Percentiles rank a stretch among this genome's conserved stretches.
phyloP scores from a whole-genome alignment of 129 eudicot species.

The Solidago caesia region DNA sequence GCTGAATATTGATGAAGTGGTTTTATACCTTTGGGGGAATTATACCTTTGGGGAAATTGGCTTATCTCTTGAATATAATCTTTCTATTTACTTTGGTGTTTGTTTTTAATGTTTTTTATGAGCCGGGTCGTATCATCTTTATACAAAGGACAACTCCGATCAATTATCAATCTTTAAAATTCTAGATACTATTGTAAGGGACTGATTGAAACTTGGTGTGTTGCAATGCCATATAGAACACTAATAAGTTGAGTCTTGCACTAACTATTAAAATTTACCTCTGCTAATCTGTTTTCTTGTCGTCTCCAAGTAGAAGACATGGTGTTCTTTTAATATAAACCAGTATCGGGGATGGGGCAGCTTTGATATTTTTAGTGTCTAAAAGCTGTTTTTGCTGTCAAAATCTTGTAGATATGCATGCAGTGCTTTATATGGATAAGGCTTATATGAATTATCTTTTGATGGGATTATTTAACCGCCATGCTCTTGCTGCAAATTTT shows the following conservation, averaged over 20 bases:
- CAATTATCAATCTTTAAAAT: background rate
- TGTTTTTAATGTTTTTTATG: background rate
- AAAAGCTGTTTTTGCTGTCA: background rate
- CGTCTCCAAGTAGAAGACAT: too few relatives aligned
- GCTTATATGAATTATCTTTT: background rate
- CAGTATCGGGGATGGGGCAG: too few relatives aligned
- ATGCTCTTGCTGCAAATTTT: too few relatives aligned
- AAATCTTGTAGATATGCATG: background rate
- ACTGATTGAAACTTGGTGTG: background rate
- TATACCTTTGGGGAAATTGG: background rate
- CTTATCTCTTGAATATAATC: background rate
- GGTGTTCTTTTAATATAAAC: too few relatives aligned
- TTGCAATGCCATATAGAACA: too few relatives aligned
- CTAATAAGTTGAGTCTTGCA: background rate
- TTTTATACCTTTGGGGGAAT: too few relatives aligned
- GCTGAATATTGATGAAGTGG: too few relatives aligned
- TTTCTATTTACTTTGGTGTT: background rate
- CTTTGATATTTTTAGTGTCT: background rate
- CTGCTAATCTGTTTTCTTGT: too few relatives aligned
- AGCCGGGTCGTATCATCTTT: background rate
- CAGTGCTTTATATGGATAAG: too few relatives aligned
- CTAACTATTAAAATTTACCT: background rate
- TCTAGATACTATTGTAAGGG: background rate
- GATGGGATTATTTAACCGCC: background rate
- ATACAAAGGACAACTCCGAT: background rate